Conservation (phyloP, 2,329 filamentous ascomycete species). For the Diaporthe caulivora region DNA sequence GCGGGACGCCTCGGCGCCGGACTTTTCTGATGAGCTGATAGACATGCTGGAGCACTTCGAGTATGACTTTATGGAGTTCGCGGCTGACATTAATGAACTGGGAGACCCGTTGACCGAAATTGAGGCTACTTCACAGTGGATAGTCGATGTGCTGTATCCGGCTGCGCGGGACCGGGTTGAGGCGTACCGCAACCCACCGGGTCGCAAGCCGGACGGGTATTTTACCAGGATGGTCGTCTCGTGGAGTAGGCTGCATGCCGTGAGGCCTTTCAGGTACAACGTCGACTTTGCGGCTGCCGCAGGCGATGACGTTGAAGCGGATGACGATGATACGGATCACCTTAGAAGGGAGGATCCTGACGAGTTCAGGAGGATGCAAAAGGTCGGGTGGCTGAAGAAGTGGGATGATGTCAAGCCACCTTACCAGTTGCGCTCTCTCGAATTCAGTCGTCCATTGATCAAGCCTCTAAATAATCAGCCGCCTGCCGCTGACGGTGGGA, state of each 20-base stretch:
- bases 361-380: not conserved
- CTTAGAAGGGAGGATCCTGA: not conserved
- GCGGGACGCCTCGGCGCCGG: not conserved
- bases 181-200: not conserved
- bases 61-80: not conserved
- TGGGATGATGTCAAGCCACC: constrained; percentile 20
- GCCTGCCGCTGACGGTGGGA: not conserved
- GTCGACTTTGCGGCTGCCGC: not conserved
- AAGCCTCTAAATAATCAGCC: not conserved
- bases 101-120: not conserved
- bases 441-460: not conserved
- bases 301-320: not conserved
- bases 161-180: not conserved
- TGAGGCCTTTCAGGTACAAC: constrained; percentile 6
- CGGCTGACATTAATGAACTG: not conserved
- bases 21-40: not conserved
- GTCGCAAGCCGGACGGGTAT: not conserved
- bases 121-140: not conserved
- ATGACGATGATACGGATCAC: not conserved
- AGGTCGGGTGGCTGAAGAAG: not conserved
- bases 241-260: constrained; percentile 1
- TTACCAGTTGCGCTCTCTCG: constrained; percentile 11
- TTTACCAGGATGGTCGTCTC: constrained; percentile 20
- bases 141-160: constrained; percentile 6
- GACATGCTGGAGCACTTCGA: constrained; percentile 4